Evolutionary conservation across 768 basidiomycete species (phyloP), one percentile per base, ranked within the genome.

Genomic region (Tulasnella sp.): DNA sequence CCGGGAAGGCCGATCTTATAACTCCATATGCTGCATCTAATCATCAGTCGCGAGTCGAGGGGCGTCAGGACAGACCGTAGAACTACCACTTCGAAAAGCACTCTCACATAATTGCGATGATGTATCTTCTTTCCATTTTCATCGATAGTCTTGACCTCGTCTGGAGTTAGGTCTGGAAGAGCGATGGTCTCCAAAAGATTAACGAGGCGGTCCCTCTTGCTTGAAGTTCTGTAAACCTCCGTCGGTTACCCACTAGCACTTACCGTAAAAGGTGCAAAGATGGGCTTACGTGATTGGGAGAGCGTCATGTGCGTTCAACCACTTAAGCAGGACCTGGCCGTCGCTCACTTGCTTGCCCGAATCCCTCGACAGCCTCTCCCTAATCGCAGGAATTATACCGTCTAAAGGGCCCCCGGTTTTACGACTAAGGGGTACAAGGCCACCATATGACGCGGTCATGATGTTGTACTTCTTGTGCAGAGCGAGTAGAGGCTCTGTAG

Each of bases 401-500:
- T 72, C 78, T 3, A 79, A 14, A 3, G 78, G 78, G 1, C 46
- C 71, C 21, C 71, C 78, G 7, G 38, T 74, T 42, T 42, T 31
- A 19, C 40, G 27, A 44, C 36, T 40, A 18, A 79, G 27, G 19
- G 78, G 78, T n/a, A 34, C 71, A 21, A 79, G 71, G 8, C 78
- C 71, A 42, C 78, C 78, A n/a, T 48, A 79, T 10, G 72, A 72
- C 9, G 31, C 34, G 6, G 78, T 79, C 21, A 79, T 21, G 81
- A 86, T 86, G 36, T 82, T 80, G 76, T 85, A 77, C 24, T 82
- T 74, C 27, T 82, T 44, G 79, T 83, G 83, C 76, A 83, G 82
- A 21, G 82, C 82, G 38, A 84, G 75, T 10, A 86, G 82, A 1
- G 83, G 82, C 12, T 81, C 71, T 3, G 81, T 74, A 24, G 79